Evolutionary conservation across 306 rosid species (phyloP), one percentile per base, ranked within the genome.

Genomic region (Phaseolus lunatus): DNA sequence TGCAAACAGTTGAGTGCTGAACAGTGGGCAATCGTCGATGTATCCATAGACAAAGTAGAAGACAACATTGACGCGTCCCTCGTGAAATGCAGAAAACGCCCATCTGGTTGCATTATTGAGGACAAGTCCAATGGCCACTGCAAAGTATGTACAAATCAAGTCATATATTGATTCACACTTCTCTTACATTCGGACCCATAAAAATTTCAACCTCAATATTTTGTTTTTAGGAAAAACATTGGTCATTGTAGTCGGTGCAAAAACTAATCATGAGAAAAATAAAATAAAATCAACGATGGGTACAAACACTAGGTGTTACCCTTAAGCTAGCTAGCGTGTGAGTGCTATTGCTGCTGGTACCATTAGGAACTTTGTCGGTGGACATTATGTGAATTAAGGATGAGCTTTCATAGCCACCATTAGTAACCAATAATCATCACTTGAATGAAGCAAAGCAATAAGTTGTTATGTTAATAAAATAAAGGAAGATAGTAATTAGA

Each of bases 71-170:
- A 92, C 11, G 95, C 90, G 0, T 89, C 98, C 24, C 84, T 91
- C 58, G 89, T 96, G 43, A 92, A 92, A 73, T 96, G 97, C 80
- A 79, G 96, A 83, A 96, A 92, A 86, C 94, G 97, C 44, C 97
- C 99, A 14, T 96, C 98, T 0, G 99, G 99, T 75, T 96, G 98
- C 89, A 89, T 96, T 73, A 96, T 96, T 52, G 91, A 96, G 77
- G 99, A 96, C 74, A 90, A 92, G 84, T 85, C 96, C 41, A 96
- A 96, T 56, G 97, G 96, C 52, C 99, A 96, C 72, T 96, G 99
- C 90, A 96, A 96, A 91, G 98, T 95, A 88, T 39, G 45, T 43
- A 35, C 57, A 10, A 64, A 6, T n/a, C 35, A 4, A 56, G 11
- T 45, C 59, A 48, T 20, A 64, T 13, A 18, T 43, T 37, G 29